Evolutionary conservation across 768 basidiomycete species (phyloP).

Genomic region (Russula olivacea): DNA sequence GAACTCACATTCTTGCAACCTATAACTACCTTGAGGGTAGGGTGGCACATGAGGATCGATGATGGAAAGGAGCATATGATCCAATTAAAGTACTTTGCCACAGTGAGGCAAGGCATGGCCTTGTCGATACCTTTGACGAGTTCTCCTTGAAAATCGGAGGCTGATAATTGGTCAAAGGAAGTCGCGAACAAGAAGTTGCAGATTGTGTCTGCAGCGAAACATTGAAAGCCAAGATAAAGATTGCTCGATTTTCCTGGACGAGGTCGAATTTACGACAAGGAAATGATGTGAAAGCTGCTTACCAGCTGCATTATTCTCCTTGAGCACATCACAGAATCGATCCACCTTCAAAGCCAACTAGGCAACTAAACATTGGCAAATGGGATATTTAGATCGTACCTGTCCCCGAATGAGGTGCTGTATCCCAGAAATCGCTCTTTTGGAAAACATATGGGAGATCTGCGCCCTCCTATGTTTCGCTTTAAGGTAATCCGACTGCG

Average conservation of each 20-base stretch:
- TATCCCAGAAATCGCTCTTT: conserved; percentile 34
- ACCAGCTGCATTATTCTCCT: conserved; percentile 9
- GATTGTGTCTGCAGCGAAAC: conserved; percentile 40
- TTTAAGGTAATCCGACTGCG: conserved; percentile 33
- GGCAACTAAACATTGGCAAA: not conserved
- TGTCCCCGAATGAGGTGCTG: conserved; percentile 33
- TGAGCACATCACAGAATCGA: conserved; percentile 26
- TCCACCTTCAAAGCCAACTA: conserved; percentile 30
- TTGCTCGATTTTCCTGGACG: conserved; percentile 28
- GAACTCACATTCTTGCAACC: not conserved
- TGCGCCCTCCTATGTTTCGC: conserved; percentile 33
- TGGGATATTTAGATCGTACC: conserved; percentile 23
- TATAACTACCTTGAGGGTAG: not conserved
- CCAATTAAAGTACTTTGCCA: conserved; percentile 2
- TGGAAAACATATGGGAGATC: conserved; percentile 38
- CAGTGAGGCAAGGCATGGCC: conserved; percentile 29
- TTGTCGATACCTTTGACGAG: conserved; percentile 33
- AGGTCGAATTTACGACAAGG: not conserved
- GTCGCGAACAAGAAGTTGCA: conserved; percentile 39
- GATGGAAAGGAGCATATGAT: not conserved
- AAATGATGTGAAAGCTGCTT: not conserved
- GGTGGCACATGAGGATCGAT: not conserved
- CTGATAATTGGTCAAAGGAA: conserved; percentile 32
- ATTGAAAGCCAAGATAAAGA: conserved; percentile 39
- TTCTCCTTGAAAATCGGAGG: conserved; percentile 34